Evolutionary conservation across 352 stramenopile species (phyloP), one percentile per base, ranked within the genome.

Genomic region (Phytophthora pluvialis): DNA sequence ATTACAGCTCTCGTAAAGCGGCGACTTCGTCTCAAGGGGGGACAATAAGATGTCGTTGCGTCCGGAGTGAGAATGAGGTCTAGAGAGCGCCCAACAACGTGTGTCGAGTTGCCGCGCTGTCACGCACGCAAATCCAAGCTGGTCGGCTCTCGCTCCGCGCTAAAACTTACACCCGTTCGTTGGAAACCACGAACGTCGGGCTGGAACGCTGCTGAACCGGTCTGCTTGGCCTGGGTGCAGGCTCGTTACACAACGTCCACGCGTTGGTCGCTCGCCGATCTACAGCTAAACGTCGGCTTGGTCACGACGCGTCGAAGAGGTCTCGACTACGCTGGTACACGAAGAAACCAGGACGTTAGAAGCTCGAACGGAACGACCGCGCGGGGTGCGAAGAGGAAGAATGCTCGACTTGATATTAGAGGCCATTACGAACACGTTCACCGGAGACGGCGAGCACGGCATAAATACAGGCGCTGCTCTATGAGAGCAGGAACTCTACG

Each of bases 401-500:
- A 64, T 11, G 36, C 44, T 45, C 25, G 11, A 54, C 36, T 53
- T 60, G 62, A 42, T 54, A 70, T 70, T 70, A 56, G 35, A 56
- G 46, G 54, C 39, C 54, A 55, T 55, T 45, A 70, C 33, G 45
- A 48, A n/a, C 50, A 44, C 32, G 47, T 21, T 4, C 9, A n/a
- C 8, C 1, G 38, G 15, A 44, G 13, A n/a, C 35, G 25, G 15
- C 15, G 40, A 9, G 16, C 31, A 55, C 18, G 16, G 60, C 35
- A 67, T 64, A 70, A 64, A 60, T 66, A 67, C 54, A 36, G 43
- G 42, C 42, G 33, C 39, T 59, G 44, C 29, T 46, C 59, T 81
- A 78, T 21, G 69, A 77, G n/a, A 86, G 64, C 63, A 86, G 55
- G 51, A 77, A 83, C 18, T 80, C 64, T 35, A 86, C n/a, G 21